Conservation (phyloP, 768 basidiomycete species). For the Hydnomerulius pinastri region DNA sequence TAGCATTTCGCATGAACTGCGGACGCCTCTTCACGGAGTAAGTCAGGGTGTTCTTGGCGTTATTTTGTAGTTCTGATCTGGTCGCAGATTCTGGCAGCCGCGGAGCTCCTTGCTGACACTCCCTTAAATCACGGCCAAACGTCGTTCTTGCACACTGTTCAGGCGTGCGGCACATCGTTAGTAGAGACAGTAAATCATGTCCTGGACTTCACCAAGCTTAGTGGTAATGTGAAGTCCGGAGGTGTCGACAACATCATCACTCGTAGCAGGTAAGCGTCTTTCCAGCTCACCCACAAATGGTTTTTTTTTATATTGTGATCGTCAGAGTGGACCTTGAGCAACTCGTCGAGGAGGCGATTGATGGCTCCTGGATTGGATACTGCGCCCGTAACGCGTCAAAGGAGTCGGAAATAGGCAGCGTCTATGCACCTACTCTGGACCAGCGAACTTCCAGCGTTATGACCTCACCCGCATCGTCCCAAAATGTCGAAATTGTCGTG, state of each 20-base stretch:
- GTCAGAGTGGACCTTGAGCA: slow-evolving; percentile 74
- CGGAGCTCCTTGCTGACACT: slow-evolving; percentile 87
- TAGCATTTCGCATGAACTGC: slow-evolving; percentile 88
- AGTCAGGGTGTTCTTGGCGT: slow-evolving; percentile 21
- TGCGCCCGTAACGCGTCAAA: slow-evolving; percentile 73
- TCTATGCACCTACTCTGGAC: slow-evolving; percentile 75
- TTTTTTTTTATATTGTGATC: neutral
- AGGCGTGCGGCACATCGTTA: slow-evolving; percentile 92
- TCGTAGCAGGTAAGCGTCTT: slow-evolving; percentile 54
- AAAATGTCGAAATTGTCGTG: slow-evolving; percentile 82
- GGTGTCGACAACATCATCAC: slow-evolving; percentile 77
- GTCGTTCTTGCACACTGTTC: slow-evolving; percentile 90
- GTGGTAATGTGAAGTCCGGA: slow-evolving; percentile 79
- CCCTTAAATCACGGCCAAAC: slow-evolving; percentile 76
- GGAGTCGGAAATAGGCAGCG: slow-evolving; percentile 86
- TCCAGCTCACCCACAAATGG: neutral
- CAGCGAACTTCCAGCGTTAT: slow-evolving; percentile 45
- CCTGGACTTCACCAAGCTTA: slow-evolving; percentile 92
- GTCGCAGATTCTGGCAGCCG: slow-evolving; percentile 80
- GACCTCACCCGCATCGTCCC: slow-evolving; percentile 33
- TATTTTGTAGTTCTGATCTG: slow-evolving; percentile 1
- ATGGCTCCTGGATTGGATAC: slow-evolving; percentile 93
- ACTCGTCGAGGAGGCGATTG: slow-evolving; percentile 85
- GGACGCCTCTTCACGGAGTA: slow-evolving; percentile 90
- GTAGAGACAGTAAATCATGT: slow-evolving; percentile 98